A percentile compares a stretch with the other conserved stretches of the same genome.
Conservation (phyloP, 2,329 filamentous ascomycete species). For the Canariomyces notabilis region DNA sequence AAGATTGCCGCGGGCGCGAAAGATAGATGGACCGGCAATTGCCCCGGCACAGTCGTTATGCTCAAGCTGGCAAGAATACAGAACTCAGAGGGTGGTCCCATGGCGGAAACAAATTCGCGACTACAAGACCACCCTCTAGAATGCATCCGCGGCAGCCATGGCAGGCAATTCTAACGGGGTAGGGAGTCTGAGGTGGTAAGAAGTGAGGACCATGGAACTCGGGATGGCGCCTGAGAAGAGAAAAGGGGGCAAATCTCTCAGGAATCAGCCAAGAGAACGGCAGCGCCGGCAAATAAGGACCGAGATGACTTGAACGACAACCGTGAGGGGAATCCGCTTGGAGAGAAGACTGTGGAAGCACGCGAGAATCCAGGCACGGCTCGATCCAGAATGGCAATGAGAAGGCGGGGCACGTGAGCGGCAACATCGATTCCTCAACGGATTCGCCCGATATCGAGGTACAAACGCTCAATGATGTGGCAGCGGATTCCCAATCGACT, state of each 20-base stretch:
- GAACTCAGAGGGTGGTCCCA: constrained; percentile 53
- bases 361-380: not conserved
- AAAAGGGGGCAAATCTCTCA: not conserved
- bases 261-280: too few relatives aligned
- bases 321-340: constrained; percentile 4
- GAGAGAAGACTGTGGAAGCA: not conserved
- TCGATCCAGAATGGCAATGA: constrained; percentile 9
- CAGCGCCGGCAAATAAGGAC: not conserved
- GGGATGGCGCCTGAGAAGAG: not conserved
- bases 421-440: not conserved
- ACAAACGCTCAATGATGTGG: not conserved
- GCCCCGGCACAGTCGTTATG: constrained; percentile 3
- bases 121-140: constrained; percentile 51
- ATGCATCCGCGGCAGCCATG: constrained; percentile 44
- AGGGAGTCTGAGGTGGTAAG: constrained; percentile 9
- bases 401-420: constrained; percentile 21
- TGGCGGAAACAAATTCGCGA: constrained; percentile 39
- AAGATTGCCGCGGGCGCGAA: not conserved
- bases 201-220: constrained; percentile 14
- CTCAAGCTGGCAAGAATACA: constrained; percentile 28
- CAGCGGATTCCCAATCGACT: not conserved
- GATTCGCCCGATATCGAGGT: not conserved
- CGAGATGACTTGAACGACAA: not conserved
- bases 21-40: not conserved
- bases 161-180: constrained; percentile 25